Evolutionary conservation across 306 rosid genomes (phyloP).

Genomic region (Rosa persica): DNA sequence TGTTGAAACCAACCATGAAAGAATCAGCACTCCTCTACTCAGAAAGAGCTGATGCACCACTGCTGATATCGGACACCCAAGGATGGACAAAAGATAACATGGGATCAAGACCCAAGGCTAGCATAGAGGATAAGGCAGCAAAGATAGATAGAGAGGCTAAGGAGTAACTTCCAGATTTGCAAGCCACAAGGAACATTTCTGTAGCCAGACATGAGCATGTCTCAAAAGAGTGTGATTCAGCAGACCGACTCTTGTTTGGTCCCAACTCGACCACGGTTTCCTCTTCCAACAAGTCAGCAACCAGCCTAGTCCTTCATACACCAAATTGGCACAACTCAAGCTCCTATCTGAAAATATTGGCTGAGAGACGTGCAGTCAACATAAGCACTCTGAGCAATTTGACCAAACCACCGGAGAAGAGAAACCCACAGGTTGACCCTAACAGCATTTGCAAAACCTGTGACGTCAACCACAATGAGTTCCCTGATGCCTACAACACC

Average conservation of each 20-base stretch:
- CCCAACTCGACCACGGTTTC: constrained; percentile 66
- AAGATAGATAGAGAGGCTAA: constrained; percentile 61
- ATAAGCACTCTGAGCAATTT: constrained; percentile 35
- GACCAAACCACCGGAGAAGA: constrained; percentile 33
- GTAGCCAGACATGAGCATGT: constrained; percentile 56
- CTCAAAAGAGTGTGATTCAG: constrained; percentile 36
- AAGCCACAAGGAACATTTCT: constrained; percentile 63
- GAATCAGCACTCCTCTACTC: constrained; percentile 33
- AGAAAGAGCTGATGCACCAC: constrained; percentile 37
- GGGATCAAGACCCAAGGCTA: constrained; percentile 24
- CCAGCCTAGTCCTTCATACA: constrained; percentile 19
- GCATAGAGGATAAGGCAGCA: constrained; percentile 52
- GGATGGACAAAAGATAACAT: constrained; percentile 26
- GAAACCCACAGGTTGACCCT: constrained; percentile 19
- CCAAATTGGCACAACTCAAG: constrained; percentile 28
- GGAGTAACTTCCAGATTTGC: constrained; percentile 83
- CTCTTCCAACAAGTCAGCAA: constrained; percentile 45
- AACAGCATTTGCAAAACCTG: constrained; percentile 14
- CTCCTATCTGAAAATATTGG: constrained; percentile 66
- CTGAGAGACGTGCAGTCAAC: constrained; percentile 62
- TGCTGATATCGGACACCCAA: constrained; percentile 29
- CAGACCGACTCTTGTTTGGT: constrained; percentile 37
- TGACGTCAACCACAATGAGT: constrained; percentile 62
- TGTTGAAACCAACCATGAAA: constrained; percentile 35
- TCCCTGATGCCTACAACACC: constrained; percentile 31